Evolutionary conservation across 2,329 filamentous ascomycete species (phyloP).

Genomic region (Alternaria panax): DNA sequence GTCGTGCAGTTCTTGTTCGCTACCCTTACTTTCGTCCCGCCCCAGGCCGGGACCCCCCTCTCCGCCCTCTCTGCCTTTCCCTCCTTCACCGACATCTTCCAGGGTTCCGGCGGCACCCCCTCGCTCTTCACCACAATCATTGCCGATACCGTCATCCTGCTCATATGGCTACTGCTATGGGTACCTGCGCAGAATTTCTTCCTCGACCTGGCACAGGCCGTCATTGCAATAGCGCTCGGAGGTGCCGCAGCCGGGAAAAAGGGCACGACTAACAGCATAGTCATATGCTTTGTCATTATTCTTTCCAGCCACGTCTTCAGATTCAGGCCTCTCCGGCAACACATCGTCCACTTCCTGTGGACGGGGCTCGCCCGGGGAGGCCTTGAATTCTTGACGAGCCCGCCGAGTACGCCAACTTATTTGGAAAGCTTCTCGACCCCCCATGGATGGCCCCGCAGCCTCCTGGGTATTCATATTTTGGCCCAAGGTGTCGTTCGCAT

Average conservation of each 20-base stretch:
- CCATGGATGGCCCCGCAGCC: slow-evolving; percentile 71
- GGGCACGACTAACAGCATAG: slow-evolving; percentile 73
- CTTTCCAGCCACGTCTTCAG: slow-evolving; percentile 58
- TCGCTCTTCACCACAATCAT: slow-evolving; percentile 84
- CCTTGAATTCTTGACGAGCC: slow-evolving; percentile 50
- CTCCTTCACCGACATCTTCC: slow-evolving; percentile 89
- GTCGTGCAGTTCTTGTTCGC: slow-evolving; percentile 92
- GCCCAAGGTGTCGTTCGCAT: slow-evolving; percentile 76
- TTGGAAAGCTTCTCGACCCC: slow-evolving; percentile 53
- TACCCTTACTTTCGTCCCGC: slow-evolving; percentile 88
- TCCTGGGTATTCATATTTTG: slow-evolving; percentile 76
- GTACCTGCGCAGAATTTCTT: slow-evolving; percentile 86
- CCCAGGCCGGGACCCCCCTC: slow-evolving; percentile 74
- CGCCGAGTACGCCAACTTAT: slow-evolving; percentile 45
- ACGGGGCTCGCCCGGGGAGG: slow-evolving; percentile 52
- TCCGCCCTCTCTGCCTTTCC: slow-evolving; percentile 75
- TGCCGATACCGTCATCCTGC: slow-evolving; percentile 81
- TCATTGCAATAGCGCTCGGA: slow-evolving; percentile 89
- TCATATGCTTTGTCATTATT: slow-evolving; percentile 75
- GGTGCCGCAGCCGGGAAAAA: slow-evolving; percentile 76
- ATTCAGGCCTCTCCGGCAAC: slow-evolving; percentile 60
- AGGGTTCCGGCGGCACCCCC: slow-evolving; percentile 83
- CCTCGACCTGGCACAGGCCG: slow-evolving; percentile 88
- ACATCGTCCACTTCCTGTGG: slow-evolving; percentile 51
- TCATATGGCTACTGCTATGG: slow-evolving; percentile 89